phyloP scores from a whole-genome alignment of 2,329 filamentous ascomycete genomes.

The Colletotrichum navitas region DNA sequence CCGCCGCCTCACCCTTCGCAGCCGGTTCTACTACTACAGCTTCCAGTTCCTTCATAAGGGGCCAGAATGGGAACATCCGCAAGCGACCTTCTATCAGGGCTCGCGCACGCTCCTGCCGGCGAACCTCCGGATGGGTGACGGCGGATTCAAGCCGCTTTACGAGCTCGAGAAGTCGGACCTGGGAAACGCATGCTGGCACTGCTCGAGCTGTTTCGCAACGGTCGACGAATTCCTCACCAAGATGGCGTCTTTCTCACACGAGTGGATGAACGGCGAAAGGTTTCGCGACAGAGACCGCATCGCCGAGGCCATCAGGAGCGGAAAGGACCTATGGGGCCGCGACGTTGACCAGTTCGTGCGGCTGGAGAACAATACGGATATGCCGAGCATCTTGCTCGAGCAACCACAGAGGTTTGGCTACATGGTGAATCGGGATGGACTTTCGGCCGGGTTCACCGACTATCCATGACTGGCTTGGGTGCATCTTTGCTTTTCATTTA shows the following conservation, averaged over 20 bases:
- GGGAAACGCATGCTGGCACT: slow-evolving; percentile 70
- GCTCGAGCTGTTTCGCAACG: slow-evolving; percentile 70
- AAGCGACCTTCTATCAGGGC: slow-evolving; percentile 67
- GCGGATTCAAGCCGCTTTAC: slow-evolving; percentile 35
- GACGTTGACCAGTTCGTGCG: slow-evolving; percentile 60
- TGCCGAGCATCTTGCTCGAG: slow-evolving; percentile 62
- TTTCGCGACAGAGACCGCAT: slow-evolving; percentile 64
- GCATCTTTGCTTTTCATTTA: too few species aligned
- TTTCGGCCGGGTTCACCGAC: slow-evolving; percentile 62
- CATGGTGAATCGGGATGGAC: slow-evolving; percentile 60
- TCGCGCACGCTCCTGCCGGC: slow-evolving; percentile 63
- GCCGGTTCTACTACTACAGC: slow-evolving; percentile 69
- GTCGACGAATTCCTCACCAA: slow-evolving; percentile 68
- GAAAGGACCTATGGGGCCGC: slow-evolving; percentile 68
- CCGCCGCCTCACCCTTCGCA: slow-evolving; percentile 63
- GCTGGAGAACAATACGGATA: slow-evolving; percentile 63
- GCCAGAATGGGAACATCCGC: slow-evolving; percentile 68
- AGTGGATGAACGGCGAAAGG: slow-evolving; percentile 62
- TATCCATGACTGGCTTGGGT: slow-evolving; percentile 49
- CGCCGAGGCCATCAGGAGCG: slow-evolving; percentile 62
- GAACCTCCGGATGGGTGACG: slow-evolving; percentile 61
- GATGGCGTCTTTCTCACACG: slow-evolving; percentile 60
- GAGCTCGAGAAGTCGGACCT: slow-evolving; percentile 50
- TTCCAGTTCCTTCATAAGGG: slow-evolving; percentile 64
- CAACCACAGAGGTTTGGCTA: slow-evolving; percentile 58